These are phyloP conservation scores for Agrostemma githago DNA, from an alignment of 148 eudicot species.

Conservation along the genomic window DNA sequence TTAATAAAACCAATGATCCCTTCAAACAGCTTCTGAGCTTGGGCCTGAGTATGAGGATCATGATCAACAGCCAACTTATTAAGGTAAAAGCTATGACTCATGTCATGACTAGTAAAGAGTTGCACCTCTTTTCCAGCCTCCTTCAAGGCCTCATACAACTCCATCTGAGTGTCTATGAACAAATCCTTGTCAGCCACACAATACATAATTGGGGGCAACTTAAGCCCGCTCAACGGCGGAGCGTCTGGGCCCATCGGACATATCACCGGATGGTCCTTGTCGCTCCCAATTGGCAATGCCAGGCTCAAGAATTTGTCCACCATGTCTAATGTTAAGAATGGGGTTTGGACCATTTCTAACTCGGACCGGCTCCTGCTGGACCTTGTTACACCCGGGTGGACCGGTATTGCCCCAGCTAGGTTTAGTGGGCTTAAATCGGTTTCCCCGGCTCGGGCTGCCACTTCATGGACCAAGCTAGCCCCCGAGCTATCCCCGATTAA, in stretches of 20 bases:
- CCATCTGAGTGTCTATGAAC: slow-evolving; percentile 72
- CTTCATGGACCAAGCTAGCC: slow-evolving; percentile 64
- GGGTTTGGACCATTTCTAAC: slow-evolving; percentile 63
- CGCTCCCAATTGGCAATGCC: slow-evolving; percentile 59
- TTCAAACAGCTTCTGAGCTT: slow-evolving; percentile 38
- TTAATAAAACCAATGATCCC: slow-evolving; percentile 48
- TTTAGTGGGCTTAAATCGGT: slow-evolving; percentile 33
- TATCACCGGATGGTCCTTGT: slow-evolving; percentile 67
- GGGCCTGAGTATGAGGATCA: slow-evolving; percentile 38
- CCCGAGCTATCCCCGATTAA: slow-evolving; percentile 87
- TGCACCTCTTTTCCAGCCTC: slow-evolving; percentile 52
- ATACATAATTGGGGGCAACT: slow-evolving; percentile 51
- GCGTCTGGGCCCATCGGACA: slow-evolving; percentile 77
- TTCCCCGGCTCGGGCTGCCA: slow-evolving; percentile 51
- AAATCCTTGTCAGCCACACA: slow-evolving; percentile 76
- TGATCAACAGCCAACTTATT: slow-evolving; percentile 63
- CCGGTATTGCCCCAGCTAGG: slow-evolving; percentile 53
- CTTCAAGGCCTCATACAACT: slow-evolving; percentile 65
- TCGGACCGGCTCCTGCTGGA: slow-evolving; percentile 63
- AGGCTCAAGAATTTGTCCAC: slow-evolving; percentile 62
- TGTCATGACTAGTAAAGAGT: slow-evolving; percentile 42
- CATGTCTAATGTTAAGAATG: slow-evolving; percentile 76
- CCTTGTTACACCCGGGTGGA: slow-evolving; percentile 71
- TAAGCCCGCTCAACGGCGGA: slow-evolving; percentile 35
- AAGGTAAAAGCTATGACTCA: slow-evolving; percentile 69